Evolutionary conservation across 2,329 filamentous ascomycete species (phyloP).

Genomic region (Penicillium sp.): DNA sequence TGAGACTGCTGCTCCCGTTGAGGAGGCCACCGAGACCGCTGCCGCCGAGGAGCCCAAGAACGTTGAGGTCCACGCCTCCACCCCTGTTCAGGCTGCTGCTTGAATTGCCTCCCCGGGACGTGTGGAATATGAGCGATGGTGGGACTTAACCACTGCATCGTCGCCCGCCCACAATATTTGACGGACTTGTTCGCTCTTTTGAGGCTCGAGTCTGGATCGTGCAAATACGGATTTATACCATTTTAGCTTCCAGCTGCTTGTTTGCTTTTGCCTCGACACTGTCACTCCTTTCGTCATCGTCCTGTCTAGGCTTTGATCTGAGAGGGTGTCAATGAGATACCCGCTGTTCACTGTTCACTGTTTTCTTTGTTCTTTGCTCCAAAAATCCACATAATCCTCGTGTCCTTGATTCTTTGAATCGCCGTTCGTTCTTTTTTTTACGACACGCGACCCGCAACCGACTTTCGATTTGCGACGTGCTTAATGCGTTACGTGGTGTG

Average conservation of each 20-base stretch:
- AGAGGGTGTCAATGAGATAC: slow-evolving; percentile 34
- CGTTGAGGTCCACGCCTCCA: slow-evolving; percentile 32
- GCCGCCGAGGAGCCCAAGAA: slow-evolving; percentile 35
- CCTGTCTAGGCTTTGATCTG: slow-evolving; percentile 9
- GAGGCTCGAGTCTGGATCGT: slow-evolving; percentile 15
- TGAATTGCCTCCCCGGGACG: slow-evolving; percentile 37
- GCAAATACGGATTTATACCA: slow-evolving; percentile 22
- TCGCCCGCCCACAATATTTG: slow-evolving; percentile 20
- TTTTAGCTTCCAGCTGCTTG: slow-evolving; percentile 13
- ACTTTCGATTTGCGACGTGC: slow-evolving; percentile 32
- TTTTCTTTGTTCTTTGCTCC: slow-evolving; percentile 11
- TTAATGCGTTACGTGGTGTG: slow-evolving; percentile 29
- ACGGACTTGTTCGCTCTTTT: slow-evolving; percentile 18
- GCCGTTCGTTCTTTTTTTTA: slow-evolving; percentile 35
- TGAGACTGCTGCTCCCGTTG: slow-evolving; percentile 14
- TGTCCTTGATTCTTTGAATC: slow-evolving; percentile 14
- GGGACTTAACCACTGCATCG: slow-evolving; percentile 36
- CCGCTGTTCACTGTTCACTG: slow-evolving; percentile 26
- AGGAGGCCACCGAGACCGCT: slow-evolving; percentile 27
- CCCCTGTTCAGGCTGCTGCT: slow-evolving; percentile 45
- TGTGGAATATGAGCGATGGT: slow-evolving; percentile 45
- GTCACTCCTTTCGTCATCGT: slow-evolving; percentile 18
- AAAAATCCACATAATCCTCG: slow-evolving; percentile 21
- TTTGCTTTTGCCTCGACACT: slow-evolving; percentile 30
- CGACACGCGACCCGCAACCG: slow-evolving; percentile 35